Evolutionary conservation across 2,329 filamentous ascomycete genomes (phyloP), one percentile per base, ranked within the genome.

Genomic region (Pseudocercospora fijiensis): DNA sequence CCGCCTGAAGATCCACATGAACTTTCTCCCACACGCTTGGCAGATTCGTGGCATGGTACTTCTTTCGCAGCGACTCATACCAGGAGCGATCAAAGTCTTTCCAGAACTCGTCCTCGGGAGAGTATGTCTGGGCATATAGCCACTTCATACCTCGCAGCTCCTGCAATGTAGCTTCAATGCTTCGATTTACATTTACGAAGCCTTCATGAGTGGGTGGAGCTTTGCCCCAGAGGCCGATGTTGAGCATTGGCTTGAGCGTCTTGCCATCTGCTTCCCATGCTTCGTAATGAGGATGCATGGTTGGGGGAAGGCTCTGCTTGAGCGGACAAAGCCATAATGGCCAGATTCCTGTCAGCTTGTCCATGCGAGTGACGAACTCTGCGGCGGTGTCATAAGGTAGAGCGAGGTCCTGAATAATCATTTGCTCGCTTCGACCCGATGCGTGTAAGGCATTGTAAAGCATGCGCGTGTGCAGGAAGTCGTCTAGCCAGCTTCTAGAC

Each of bases 11-110:
- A 72, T 76, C 68, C 6, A 84, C 83, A 69, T 82, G 84, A 24
- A 89, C 86, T 76, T 90, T 90, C 69, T 90, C 86, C 65, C 86
- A 89, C 1, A 90, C 86, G 28, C 79, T 86, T 0, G 86, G 87
- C 65, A 90, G 72, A 55, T 84, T 82, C 1, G 77, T 77, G 0
- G 88, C 88, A 4, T 79, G 76, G 70, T 90, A 90, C 71, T 83
- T 85, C 24, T 75, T 73, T 18, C 88, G 77, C 58, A 90, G 75
- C 2, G 72, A 74, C 51, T 89, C 84, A 65, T 90, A 90, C 71
- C 84, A 84, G 7, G 77, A 69, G 41, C 81, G 78, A 71, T 89
- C 84, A 65, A 90, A 90, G 59, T 85, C 80, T 9, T 78, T 74
- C 88, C 88, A 90, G 73, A 91, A 91, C 67, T 90, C 88, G 0